phyloP scores from a whole-genome alignment of 441 rosid genomes.

The Croton laevigatus region DNA sequence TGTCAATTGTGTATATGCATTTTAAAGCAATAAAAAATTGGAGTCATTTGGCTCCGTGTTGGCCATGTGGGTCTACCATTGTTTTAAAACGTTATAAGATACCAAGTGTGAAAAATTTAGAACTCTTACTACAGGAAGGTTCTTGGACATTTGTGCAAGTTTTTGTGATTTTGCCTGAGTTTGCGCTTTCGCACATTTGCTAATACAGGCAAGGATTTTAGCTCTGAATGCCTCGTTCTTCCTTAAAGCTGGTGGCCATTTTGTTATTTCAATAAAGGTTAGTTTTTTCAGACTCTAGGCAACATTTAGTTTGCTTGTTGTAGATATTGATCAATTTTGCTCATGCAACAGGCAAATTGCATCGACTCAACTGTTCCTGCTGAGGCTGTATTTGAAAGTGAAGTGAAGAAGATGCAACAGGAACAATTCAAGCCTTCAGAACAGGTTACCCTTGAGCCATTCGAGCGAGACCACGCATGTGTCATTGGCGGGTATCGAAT shows the following conservation, averaged over 20 bases:
- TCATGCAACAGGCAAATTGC: conserved; percentile 61
- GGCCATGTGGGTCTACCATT: no score
- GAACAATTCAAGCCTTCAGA: conserved; percentile 84
- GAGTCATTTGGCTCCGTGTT: no score
- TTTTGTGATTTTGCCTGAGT: not conserved
- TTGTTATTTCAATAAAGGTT: conserved; percentile 97
- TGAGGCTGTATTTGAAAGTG: conserved; percentile 73
- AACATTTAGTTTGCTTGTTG: not conserved
- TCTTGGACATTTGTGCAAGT: not conserved
- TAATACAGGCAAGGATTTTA: conserved; percentile 84
- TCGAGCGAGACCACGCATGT: conserved; percentile 93
- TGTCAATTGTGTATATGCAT: no score
- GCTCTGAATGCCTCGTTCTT: conserved; percentile 83
- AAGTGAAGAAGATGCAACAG: conserved; percentile 75
- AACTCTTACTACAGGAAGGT: no score
- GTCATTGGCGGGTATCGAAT: conserved; percentile 81
- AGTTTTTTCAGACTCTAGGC: not conserved
- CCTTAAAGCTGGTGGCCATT: conserved; percentile 88
- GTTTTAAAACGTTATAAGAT: no score
- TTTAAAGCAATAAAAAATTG: no score
- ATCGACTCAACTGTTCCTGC: conserved; percentile 85
- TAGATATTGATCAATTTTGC: not conserved
- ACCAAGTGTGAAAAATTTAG: no score
- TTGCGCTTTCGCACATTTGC: not conserved
- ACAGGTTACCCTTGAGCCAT: conserved; percentile 95